Base-by-base conservation (phyloP, 129 eudicot species). In the Saposhnikovia divaricata region DNA sequence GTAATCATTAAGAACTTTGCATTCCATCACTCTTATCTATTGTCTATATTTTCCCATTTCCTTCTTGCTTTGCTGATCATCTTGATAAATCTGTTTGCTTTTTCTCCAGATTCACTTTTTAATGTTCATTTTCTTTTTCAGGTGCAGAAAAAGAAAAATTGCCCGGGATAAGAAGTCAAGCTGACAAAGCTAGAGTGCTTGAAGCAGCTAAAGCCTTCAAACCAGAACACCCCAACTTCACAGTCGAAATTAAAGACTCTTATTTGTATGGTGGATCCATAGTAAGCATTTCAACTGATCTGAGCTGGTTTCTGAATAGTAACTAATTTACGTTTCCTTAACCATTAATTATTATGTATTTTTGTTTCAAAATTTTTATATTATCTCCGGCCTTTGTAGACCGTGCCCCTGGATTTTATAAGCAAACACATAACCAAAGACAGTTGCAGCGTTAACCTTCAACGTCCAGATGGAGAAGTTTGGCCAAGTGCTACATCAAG, bases 181-280 rank as follows among this genome's bases (percentile, higher is more conserved):
- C 8, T 72, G 66, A 75, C 66, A 38, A 38, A 38, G n/a, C 19
- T 37, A 48, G 45, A 74, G 80, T 81, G 12, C 46, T 61, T 81
- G 63, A 55, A 73, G 69, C 40, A 74, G 87, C 77, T 5, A 23
- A 72, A 10, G 74, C 65, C 21, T 85, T 81, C 45, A 81, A 23
- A 71, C 61, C 82, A 31, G 4, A 37, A 4, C 63, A 77, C 28
- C 86, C 86, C n/a, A 77, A 59, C 78, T 80, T 76, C 80, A 38
- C 4, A 4, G 37, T 43, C 25, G 8, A 31, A 9, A 40, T 85
- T 77, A 57, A 34, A 1, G 78, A 81, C 4, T 79, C 82, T 12
- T 82, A 79, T 28, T 79, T 85, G 38, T 0, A 68, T 46, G 23
- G 45, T 4, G 42, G 19, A 23, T 57, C 0, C 46, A 23, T 85